These are phyloP conservation scores for Xerocomellus amylosporus DNA, from an alignment of 768 basidiomycete genomes.

Conservation along the genomic window DNA sequence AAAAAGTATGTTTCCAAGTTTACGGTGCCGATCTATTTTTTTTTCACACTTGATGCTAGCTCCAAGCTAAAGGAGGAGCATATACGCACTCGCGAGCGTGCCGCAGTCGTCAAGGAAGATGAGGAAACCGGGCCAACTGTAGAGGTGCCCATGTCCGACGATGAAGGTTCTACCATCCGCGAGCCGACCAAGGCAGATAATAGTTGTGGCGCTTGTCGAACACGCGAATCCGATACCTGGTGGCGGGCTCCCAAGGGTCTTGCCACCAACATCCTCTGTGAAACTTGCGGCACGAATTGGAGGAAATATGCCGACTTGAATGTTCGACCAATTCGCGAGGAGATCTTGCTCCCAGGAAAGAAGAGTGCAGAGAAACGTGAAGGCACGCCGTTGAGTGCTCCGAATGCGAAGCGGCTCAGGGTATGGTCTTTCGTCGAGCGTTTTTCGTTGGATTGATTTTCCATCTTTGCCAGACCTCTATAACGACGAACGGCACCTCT, in stretches of 20 bases:
- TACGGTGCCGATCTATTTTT: slow-evolving; percentile 4
- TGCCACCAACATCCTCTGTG: slow-evolving; percentile 75
- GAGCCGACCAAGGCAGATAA: slow-evolving; percentile 51
- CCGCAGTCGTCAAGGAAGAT: slow-evolving; percentile 29
- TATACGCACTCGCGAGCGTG: slow-evolving; percentile 42
- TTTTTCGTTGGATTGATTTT: not conserved
- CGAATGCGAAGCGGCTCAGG: slow-evolving; percentile 63
- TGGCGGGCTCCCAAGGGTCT: slow-evolving; percentile 92
- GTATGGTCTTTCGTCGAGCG: slow-evolving; percentile 29
- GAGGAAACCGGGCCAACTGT: slow-evolving; percentile 30
- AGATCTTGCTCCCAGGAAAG: slow-evolving; percentile 45
- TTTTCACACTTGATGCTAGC: slow-evolving; percentile 36
- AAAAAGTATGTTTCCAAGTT: slow-evolving; percentile 56
- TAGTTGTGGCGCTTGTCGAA: slow-evolving; percentile 82
- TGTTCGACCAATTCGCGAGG: slow-evolving; percentile 69
- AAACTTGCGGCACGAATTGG: slow-evolving; percentile 84
- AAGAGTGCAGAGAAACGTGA: slow-evolving; percentile 54
- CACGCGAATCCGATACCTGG: slow-evolving; percentile 76
- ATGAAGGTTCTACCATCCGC: slow-evolving; percentile 73
- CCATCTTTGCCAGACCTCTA: slow-evolving; percentile 24
- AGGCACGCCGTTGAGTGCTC: slow-evolving; percentile 54
- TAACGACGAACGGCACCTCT: slow-evolving; percentile 53
- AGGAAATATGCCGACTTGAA: slow-evolving; percentile 91
- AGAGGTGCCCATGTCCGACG: slow-evolving; percentile 46
- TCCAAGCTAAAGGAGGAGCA: slow-evolving; percentile 70